Evolutionary conservation across 2,329 filamentous ascomycete species (phyloP).

Genomic region (Teratosphaeria destructans): DNA sequence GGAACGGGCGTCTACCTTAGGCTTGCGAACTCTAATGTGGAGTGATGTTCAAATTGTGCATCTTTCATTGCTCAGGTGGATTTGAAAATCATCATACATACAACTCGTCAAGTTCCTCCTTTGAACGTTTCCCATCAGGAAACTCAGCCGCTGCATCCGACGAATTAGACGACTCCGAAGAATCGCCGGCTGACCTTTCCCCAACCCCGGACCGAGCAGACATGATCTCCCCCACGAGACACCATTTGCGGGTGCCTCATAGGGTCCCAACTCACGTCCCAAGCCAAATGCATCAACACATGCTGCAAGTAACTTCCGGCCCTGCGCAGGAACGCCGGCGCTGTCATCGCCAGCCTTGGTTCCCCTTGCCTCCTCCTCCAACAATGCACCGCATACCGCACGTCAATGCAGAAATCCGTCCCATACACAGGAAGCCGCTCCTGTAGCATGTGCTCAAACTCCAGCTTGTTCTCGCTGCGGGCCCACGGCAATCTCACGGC

Average conservation of each 20-base stretch:
- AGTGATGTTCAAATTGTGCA: not conserved
- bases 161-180: not conserved
- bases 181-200: not conserved
- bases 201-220: not conserved
- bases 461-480: not conserved
- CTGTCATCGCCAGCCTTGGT: not conserved
- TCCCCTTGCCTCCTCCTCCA: not conserved
- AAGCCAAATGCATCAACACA: not conserved
- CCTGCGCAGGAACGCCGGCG: not conserved
- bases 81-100: not conserved
- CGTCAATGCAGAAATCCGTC: not conserved
- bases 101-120: not conserved
- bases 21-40: not conserved
- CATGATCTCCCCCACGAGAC: not conserved
- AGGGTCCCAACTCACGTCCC: not conserved
- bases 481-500: not conserved
- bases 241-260: not conserved
- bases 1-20: not conserved
- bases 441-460: not conserved
- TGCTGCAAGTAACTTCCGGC: not conserved
- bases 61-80: not conserved
- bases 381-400: not conserved
- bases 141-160: not conserved
- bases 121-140: not conserved
- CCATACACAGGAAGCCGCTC: not conserved